Base-by-base conservation (phyloP, 1,284 basidiomycete species). In the Papiliotrema laurentii region DNA sequence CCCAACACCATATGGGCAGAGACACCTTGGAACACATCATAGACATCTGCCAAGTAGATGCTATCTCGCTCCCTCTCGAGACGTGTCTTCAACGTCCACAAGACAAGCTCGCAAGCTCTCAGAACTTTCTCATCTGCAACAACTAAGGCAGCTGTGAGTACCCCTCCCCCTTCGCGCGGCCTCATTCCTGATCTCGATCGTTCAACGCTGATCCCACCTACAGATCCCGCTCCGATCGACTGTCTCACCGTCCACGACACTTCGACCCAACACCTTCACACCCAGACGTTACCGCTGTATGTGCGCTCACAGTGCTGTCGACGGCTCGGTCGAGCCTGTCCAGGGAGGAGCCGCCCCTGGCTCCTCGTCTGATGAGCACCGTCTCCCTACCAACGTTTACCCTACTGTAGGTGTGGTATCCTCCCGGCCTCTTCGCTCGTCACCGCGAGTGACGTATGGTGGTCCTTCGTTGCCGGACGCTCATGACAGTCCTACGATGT, bases 401-500 rank as follows among this genome's bases (percentile, higher is more conserved):
- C 64, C 64, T 14, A 58, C 41, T 31, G 63, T 65, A 42, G 38
- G 63, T 51, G 18, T 22, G 18, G 1, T 11, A 25, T 21, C 19
- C 18, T 16, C 35, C 19, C 35, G 6, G 11, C 11, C 7, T 21
- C 35, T 7, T 21, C 7, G 10, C 35, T 18, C 10, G 18, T 37
- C 18, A 16, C 18, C 19, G 24, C 21, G 13, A 19, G 5, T 14
- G 18, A 9, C 24, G 7, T 13, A 28, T 30, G 13, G 11, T 21
- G 4, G 28, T n/a, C 5, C 28, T 5, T 34, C 38, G n/a, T n/a
- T n/a, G n/a, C n/a, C n/a, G n/a, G 7, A 27, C 33, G 16, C 34
- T 19, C 21, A 42, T 44, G 34, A 18, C n/a, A 60, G 24, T 89
- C 93, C 72, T 97, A 96, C 74, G 87, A 78, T 61, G 73, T 96